A percentile compares a stretch with the other conserved stretches of the same genome.
phyloP scores from a whole-genome alignment of 306 rosid species.

The Lagenaria siceraria region DNA sequence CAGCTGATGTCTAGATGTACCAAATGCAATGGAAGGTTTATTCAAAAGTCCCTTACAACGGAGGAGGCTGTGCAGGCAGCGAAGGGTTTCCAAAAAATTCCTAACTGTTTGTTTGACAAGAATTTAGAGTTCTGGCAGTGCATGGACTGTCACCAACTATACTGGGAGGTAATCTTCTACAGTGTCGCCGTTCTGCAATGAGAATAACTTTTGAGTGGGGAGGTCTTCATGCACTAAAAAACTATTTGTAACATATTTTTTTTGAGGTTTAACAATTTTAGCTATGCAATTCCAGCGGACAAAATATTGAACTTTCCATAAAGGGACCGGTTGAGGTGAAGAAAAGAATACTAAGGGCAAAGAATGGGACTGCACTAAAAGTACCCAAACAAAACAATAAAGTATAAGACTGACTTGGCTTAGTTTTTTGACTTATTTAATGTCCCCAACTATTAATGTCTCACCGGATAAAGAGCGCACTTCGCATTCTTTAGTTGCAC shows the following conservation, averaged over 20 bases:
- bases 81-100: conserved; percentile 79
- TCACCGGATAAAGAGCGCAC: not conserved
- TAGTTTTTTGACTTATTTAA: not conserved
- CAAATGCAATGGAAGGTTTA: conserved; percentile 87
- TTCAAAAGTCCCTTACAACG: conserved; percentile 67
- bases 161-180: conserved; percentile 67
- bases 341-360: not conserved
- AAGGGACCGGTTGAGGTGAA: not conserved
- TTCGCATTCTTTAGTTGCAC: not conserved
- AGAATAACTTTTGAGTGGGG: not conserved
- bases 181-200: not conserved
- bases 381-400: not conserved
- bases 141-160: conserved; percentile 82
- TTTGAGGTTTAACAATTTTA: not conserved
- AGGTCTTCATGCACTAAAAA: not conserved
- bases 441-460: not conserved
- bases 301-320: not conserved
- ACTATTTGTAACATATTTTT: not conserved
- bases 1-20: conserved; percentile 87
- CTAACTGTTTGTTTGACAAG: conserved; percentile 70
- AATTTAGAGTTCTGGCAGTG: conserved; percentile 91
- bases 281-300: not conserved
- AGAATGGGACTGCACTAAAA: not conserved
- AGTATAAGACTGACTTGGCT: not conserved
- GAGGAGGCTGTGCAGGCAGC: conserved; percentile 91